These are phyloP conservation scores for Ochetophila trinervis DNA, from an alignment of 306 rosid genomes.

Conservation along the genomic window DNA sequence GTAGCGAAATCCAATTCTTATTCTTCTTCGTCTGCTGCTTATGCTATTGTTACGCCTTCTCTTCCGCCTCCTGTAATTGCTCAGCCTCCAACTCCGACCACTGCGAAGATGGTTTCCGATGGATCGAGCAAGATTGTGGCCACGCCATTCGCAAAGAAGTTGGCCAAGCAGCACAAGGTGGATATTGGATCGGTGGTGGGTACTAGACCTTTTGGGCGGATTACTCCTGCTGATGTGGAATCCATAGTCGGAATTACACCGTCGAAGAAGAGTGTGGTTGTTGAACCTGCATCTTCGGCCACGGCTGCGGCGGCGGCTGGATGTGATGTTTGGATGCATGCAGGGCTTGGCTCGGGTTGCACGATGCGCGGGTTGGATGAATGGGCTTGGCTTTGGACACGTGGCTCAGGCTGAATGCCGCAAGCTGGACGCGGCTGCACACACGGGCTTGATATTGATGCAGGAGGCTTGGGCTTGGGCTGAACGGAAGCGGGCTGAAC, in stretches of 20 bases:
- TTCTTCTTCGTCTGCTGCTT: conserved; percentile 6
- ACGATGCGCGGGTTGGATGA: too few relatives aligned
- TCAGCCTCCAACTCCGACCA: conserved; percentile 41
- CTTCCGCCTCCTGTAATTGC: conserved; percentile 37
- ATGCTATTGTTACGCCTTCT: conserved; percentile 30
- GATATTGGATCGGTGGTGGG: conserved; percentile 61
- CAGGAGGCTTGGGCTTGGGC: too few relatives aligned
- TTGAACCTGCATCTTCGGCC: conserved; percentile 25
- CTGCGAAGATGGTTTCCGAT: conserved; percentile 30
- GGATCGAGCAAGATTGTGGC: conserved; percentile 68
- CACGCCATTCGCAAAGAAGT: conserved; percentile 83
- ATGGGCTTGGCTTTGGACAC: too few relatives aligned
- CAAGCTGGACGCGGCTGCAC: too few relatives aligned
- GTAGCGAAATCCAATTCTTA: conserved; percentile 38
- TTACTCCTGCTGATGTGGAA: conserved; percentile 76
- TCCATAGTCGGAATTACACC: conserved; percentile 63
- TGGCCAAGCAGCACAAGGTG: conserved; percentile 86
- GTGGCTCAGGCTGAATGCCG: too few relatives aligned
- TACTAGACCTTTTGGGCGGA: conserved; percentile 71
- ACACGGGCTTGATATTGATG: too few relatives aligned
- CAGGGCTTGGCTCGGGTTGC: too few relatives aligned
- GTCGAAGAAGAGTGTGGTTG: conserved; percentile 32
- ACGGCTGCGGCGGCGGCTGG: conserved; percentile 36
- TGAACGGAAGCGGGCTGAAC: too few relatives aligned
- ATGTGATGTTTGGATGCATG: too few relatives aligned